Evolutionary conservation across 805 yeast species (phyloP), one percentile per base, ranked within the genome.

Genomic region (Candida silvatica): DNA sequence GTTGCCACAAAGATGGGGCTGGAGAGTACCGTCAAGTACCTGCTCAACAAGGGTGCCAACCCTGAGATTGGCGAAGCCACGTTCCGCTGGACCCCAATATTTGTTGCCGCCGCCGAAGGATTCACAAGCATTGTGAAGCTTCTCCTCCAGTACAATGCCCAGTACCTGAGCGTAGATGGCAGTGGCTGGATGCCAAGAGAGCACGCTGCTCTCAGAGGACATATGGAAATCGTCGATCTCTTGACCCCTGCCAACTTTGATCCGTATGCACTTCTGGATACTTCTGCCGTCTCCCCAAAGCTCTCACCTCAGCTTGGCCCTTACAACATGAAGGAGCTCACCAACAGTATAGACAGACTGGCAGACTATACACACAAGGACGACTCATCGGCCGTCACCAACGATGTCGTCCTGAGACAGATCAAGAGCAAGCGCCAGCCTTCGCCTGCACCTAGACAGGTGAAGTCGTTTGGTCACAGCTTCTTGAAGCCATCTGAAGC

Each of bases 151-250:
- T 50, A 66, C 29, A 76, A 74, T 16, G 81, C 86, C 4, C 60
- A 65, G 6, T 71, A 61, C 38, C 69, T 71, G 29, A 58, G 64
- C 19, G 66, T 71, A 14, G 97, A 90, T 59, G 80, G 75, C 31
- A 80, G 92, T 35, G 97, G 97, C 0, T 90, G 97, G 97, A 75
- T 86, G 15, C 95, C 97, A n/a, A 77, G 86, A 77, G 97, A 90
- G 50, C 97, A 90, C 56, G 96, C 97, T 0, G 79, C 85, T 32
- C 63, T 90, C 31, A 69, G 97, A 47, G 97, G 97, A 4, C 94
- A 87, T 54, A 60, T 88, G 38, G 67, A 63, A 3, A 71, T 85
- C 25, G 79, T 92, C 2, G 74, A 74, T 35, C 46, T 74, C 48
- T 61, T 90, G 37, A 66, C 66, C 20, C 83, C 83, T 2, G 38